Evolutionary conservation across 768 basidiomycete species (phyloP), one percentile per base, ranked within the genome.

Genomic region (Lactarius deliciosus): DNA sequence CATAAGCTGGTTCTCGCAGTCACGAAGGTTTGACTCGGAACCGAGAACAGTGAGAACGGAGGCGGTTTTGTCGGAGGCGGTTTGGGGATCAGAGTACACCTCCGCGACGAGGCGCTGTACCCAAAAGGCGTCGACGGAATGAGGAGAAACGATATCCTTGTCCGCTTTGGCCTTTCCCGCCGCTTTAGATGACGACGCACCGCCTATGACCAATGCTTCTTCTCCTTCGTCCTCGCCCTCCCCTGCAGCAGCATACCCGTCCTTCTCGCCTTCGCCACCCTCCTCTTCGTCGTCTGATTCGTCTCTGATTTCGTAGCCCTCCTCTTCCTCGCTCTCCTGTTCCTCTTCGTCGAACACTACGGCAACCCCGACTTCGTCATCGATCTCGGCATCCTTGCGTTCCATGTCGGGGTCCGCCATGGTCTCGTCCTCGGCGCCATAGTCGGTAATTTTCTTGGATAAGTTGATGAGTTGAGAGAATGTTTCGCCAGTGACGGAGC

Each of bases 271-370:
- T 9, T 81, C 83, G 1, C 82, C 81, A 11, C 81, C 83, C 10
- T 81, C 89, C 41, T 87, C 90, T 1, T 92, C 90, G 0, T 87
- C 87, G 56, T 92, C 92, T 2, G 86, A 86, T 70, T 91, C 92
- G 0, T 94, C 91, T 11, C 85, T 82, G 61, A 98, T 85, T 75
- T 97, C 96, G 70, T 82, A 98, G 0, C 88, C 91, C 70, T 92
- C 92, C 0, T 92, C 93, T 22, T 96, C 93, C 2, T 96, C 94
- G 28, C 84, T 94, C 28, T 97, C 95, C 72, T 94, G 88, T 70
- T 97, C 96, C 65, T 98, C 97, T 73, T 98, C 96, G 70, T 98
- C 96, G 66, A 98, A 98, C 6, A 98, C 90, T 9, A 99, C 96
- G 0, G 96, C 96, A 1, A 99, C 96, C n/a, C 96, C 96, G 54